Conservation (phyloP, 139 green algal species). For the Closterium sp. region DNA sequence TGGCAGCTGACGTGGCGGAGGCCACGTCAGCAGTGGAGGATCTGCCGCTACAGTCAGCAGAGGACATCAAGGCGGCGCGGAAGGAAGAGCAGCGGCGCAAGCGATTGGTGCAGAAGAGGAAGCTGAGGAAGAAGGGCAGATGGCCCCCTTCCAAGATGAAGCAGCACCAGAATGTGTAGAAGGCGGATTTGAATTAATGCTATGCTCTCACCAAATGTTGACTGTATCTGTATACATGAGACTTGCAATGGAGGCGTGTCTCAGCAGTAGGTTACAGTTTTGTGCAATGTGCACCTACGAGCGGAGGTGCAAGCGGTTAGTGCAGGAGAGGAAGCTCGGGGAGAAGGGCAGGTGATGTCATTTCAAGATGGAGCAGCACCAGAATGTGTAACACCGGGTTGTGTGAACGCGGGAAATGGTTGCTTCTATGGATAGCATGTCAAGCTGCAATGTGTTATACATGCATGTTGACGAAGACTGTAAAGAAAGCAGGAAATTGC, state of each 20-base stretch:
- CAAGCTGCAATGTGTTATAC: too few species aligned
- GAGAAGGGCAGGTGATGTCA: slow-evolving; percentile 25
- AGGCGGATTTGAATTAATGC: background rate
- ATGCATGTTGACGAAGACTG: too few species aligned
- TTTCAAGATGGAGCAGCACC: slow-evolving; percentile 26
- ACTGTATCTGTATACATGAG: too few species aligned
- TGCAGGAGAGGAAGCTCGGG: slow-evolving; percentile 18
- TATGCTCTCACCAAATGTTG: too few species aligned
- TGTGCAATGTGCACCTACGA: too few species aligned
- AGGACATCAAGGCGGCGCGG: slow-evolving; percentile 14
- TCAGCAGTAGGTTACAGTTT: too few species aligned
- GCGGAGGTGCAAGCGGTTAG: slow-evolving; percentile 9
- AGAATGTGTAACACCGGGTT: background rate
- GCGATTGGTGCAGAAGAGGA: slow-evolving; percentile 20
- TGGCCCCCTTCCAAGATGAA: slow-evolving; percentile 42
- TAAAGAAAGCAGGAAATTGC: too few species aligned
- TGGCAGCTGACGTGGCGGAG: background rate
- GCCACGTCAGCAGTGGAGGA: background rate
- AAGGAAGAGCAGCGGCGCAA: slow-evolving; percentile 22
- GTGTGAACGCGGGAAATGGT: too few species aligned
- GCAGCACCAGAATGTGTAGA: slow-evolving; percentile 13
- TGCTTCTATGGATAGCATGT: too few species aligned
- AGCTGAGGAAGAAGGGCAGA: slow-evolving; percentile 26
- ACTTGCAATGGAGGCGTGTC: too few species aligned
- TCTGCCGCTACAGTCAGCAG: slow-evolving; percentile 8